Evolutionary conservation across 441 rosid species (phyloP), one percentile per base, ranked within the genome.

Genomic region (Eutrema salsugineum): DNA sequence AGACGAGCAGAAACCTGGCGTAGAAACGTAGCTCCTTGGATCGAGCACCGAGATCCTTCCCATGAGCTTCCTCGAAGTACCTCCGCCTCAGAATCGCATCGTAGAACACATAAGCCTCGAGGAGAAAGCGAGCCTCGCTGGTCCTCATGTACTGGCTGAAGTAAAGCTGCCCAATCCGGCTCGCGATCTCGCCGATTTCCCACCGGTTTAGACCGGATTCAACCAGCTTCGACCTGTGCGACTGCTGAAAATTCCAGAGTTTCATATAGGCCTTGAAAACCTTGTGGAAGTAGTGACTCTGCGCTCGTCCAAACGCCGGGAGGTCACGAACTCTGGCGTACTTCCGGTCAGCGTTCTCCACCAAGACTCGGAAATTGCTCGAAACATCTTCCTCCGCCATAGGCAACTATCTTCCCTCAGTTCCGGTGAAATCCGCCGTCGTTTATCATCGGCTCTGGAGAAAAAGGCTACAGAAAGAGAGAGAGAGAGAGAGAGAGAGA

Each of bases 161-260:
- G 80, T 94, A 94, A 43, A 94, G 87, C 88, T 94, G 98, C 38
- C 98, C 98, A 87, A 94, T 94, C 80, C 99, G 94, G 82, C 98
- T 83, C 4, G 99, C 98, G 86, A 94, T 90, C 90, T 94, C 98
- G 24, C 98, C 99, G 55, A 90, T 92, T 78, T 92, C 99, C 97
- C 97, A 94, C 14, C 99, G 90, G 72, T 88, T 84, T 68, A 92
- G 75, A 27, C 98, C 98, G 15, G 88, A 77, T 5, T 77, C 84
- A 2, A 94, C 87, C 16, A 94, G 97, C 77, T 73, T 81, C 1
- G 86, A 15, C 77, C 99, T 79, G 80, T 92, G 78, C 27, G 83
- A 90, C 53, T 90, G 97, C 88, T 94, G 99, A 84, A 81, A 92
- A 86, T 83, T 92, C 99, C 99, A 94, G 2, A 94, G 81, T 48